Base-by-base conservation (phyloP, 2,329 filamentous ascomycete species). In the Didymella exigua region DNA sequence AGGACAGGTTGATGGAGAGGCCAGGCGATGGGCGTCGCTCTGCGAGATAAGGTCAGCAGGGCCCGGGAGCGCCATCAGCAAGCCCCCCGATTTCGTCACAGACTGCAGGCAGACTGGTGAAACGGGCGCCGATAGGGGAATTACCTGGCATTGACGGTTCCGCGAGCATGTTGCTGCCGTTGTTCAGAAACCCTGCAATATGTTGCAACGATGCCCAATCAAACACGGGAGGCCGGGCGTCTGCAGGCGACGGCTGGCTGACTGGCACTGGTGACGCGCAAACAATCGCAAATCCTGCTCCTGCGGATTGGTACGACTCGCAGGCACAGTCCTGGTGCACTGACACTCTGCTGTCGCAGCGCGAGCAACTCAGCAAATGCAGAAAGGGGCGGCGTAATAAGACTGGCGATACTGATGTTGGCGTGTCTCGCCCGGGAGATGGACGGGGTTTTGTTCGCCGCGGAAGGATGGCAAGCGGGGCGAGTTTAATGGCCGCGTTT, bases 1-100 rank as follows among this genome's bases (percentile, higher is more conserved):
- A 87, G 69, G 78, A 76, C 53, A 92, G 84, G 76, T 86, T 88
- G 73, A 89, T 78, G 49, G 83, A 79, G 71, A 88, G 79, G 63
- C 81, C 81, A 61, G 82, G 75, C 65, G 83, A 82, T 62, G 77
- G 81, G 65, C 76, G 74, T 50, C 75, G 75, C 54, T 78, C 77
- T 77, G 69, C 55, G 31, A 63, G 56, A 56, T 49, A 50, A 49
- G 54, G 49, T 58, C 36, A 54, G 54, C 50, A 29, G 14, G 21
- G 21, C 48, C 3, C 18, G 52, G 58, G 51, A 24, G 50, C 63
- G 56, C 55, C 62, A 68, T 70, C 67, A 72, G 69, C 56, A 34
- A 48, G 44, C 29, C 23, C 14, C 19, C 23, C 38, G 27, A 48
- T 48, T 68, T 70, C 64, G 71, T 70, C 68, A 70, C 68, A 46